Conservation (phyloP, 805 yeast species). For the Candida endomychidarum region DNA sequence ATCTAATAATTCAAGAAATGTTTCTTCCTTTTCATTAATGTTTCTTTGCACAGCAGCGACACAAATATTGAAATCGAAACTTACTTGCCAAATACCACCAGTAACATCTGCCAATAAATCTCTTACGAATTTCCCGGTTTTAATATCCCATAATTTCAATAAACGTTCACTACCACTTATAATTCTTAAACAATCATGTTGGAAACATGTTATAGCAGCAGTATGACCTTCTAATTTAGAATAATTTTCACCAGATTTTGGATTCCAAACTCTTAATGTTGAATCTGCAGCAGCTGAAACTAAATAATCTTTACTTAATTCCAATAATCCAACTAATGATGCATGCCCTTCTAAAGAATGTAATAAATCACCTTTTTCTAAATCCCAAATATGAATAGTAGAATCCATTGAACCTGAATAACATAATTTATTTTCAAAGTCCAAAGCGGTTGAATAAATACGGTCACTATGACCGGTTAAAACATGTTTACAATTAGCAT, state of each 20-base stretch:
- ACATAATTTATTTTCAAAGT: slow-evolving; percentile 72
- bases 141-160: slow-evolving; percentile 83
- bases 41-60: slow-evolving; percentile 82
- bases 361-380: slow-evolving; percentile 68
- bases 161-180: slow-evolving; percentile 89
- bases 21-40: slow-evolving; percentile 52
- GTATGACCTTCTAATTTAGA: slow-evolving; percentile 78
- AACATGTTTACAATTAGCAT: slow-evolving; percentile 69
- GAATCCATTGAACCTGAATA: slow-evolving; percentile 91
- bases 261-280: slow-evolving; percentile 90
- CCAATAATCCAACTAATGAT: slow-evolving; percentile 83
- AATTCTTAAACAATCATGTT: slow-evolving; percentile 78
- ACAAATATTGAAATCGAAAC: slow-evolving; percentile 78
- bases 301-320: slow-evolving; percentile 69
- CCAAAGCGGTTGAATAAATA: slow-evolving; percentile 86
- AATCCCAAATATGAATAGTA: slow-evolving; percentile 86
- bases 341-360: slow-evolving; percentile 82
- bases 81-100: slow-evolving; percentile 93
- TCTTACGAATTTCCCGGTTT: slow-evolving; percentile 71
- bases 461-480: slow-evolving; percentile 82
- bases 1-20: slow-evolving; percentile 82
- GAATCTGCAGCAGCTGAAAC: slow-evolving; percentile 97
- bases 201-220: slow-evolving; percentile 90
- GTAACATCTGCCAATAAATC: slow-evolving; percentile 72
- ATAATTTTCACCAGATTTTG: slow-evolving; percentile 64